A percentile compares a stretch with the other conserved stretches of the same genome.
These are phyloP conservation scores for Hypsizygus marmoreus DNA, from an alignment of 768 basidiomycete species.

Conservation along the genomic window DNA sequence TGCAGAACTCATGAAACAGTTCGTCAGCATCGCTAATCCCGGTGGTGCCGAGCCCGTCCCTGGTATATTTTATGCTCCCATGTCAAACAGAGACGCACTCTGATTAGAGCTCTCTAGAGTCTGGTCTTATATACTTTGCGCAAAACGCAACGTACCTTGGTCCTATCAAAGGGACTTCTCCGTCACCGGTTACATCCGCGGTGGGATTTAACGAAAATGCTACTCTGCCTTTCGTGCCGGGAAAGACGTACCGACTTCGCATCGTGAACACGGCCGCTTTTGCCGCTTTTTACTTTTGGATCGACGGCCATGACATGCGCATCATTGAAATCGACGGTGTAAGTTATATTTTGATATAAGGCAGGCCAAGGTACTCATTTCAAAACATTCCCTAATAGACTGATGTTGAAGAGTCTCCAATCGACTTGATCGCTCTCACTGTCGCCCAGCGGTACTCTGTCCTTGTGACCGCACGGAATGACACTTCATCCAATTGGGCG, in stretches of 20 bases:
- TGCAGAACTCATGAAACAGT: constrained; percentile 56
- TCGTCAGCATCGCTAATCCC: constrained; percentile 75
- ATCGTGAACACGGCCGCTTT: constrained; percentile 84
- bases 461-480: constrained; percentile 88
- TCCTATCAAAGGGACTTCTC: constrained; percentile 52
- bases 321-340: constrained; percentile 87
- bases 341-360: too few species aligned
- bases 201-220: constrained; percentile 90
- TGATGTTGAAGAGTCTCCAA: constrained; percentile 74
- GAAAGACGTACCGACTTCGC: constrained; percentile 88
- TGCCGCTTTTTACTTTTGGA: constrained; percentile 81
- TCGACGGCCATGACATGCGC: constrained; percentile 84
- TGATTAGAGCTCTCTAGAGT: constrained; percentile 44
- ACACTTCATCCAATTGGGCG: constrained; percentile 81
- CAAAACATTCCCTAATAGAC: constrained; percentile 45
- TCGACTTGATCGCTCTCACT: constrained; percentile 71
- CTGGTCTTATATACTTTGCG: constrained; percentile 82
- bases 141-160: constrained; percentile 73
- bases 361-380: too few species aligned
- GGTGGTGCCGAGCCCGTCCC: constrained; percentile 88
- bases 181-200: constrained; percentile 50
- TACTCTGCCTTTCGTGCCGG: constrained; percentile 79
- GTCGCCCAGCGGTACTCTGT: constrained; percentile 95
- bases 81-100: background rate
- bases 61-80: constrained; percentile 41